A percentile compares a stretch with the other conserved stretches of the same genome.
Conservation (phyloP, 148 eudicot genomes). For the Polygonum aviculare region DNA sequence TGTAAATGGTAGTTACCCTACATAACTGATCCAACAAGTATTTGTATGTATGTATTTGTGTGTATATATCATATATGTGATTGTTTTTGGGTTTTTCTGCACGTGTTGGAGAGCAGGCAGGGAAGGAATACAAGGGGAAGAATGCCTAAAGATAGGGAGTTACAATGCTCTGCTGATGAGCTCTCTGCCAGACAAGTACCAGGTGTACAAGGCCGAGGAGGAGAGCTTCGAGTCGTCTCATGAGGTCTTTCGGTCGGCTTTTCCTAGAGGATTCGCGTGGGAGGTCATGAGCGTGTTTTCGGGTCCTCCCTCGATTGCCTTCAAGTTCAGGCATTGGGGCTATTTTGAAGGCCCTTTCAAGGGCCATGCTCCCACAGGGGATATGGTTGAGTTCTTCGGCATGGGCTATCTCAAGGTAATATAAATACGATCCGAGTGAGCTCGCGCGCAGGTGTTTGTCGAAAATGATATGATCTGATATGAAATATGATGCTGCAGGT, state of each 20-base stretch:
- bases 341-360: slow-evolving; percentile 81
- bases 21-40: neutral
- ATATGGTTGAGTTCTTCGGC: slow-evolving; percentile 67
- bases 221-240: slow-evolving; percentile 90
- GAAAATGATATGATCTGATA: neutral
- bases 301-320: slow-evolving; percentile 66
- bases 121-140: slow-evolving; percentile 66
- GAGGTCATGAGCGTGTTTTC: slow-evolving; percentile 63
- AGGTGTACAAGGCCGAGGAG: slow-evolving; percentile 64
- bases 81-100: neutral
- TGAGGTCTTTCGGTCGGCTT: slow-evolving; percentile 49
- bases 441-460: no score
- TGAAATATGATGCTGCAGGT: slow-evolving; percentile 23
- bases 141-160: slow-evolving; percentile 51
- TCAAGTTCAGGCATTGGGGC: slow-evolving; percentile 93
- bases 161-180: slow-evolving; percentile 68
- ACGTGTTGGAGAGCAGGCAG: slow-evolving; percentile 31
- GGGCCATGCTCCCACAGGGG: slow-evolving; percentile 66
- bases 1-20: slow-evolving; percentile 50
- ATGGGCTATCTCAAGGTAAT: slow-evolving; percentile 65
- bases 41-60: neutral
- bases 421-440: neutral
- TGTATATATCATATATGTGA: neutral
- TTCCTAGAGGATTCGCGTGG: slow-evolving; percentile 91
- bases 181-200: slow-evolving; percentile 46